Evolutionary conservation across 2,329 filamentous ascomycete species (phyloP), one percentile per base, ranked within the genome.

Genomic region (Dothistroma septosporum): DNA sequence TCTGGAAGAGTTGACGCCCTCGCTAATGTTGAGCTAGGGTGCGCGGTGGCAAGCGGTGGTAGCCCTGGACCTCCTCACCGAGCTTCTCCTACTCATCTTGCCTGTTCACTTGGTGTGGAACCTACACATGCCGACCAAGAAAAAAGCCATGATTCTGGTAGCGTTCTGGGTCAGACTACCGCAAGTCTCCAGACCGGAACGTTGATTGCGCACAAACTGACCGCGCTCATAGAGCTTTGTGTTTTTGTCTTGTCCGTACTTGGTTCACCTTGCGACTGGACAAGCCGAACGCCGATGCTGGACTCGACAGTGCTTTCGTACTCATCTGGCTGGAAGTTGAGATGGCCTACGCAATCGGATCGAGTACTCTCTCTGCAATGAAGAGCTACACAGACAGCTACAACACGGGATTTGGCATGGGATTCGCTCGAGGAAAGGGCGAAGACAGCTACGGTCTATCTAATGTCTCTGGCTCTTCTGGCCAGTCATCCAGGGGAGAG

Each of bases 311-410:
- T 37, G 71, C 73, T 2, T 61, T 74, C 19, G 68, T 73, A 3
- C 63, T 72, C 31, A 72, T 78, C 55, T 69, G 72, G 59, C 73
- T 75, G 19, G 72, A 76, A 57, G 69, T 76, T 46, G 68, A 78
- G 44, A 68, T 79, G 24, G 73, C 75, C 33, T 77, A 74, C 66
- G 75, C 76, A 16, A 70, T 79, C 28, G 76, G 77, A 60, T 69
- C 75, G 0, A 74, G 75, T 44, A 79, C 76, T 0, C 68, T 79
- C 14, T 76, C 76, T 4, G 77, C 76, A 24, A 68, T 77, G 32
- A 77, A 76, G 59, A 72, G 74, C 5, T 78, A 78, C 59, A 75
- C 77, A 14, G 71, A 75, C 31, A 72, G 70, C 53, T 77, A 78
- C 68, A 76, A 75, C 60, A 76, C 75, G 16, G 73, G 76, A n/a